These are phyloP conservation scores for Myriangium duriaei DNA, from an alignment of 2,329 filamentous ascomycete genomes.

Conservation along the genomic window DNA sequence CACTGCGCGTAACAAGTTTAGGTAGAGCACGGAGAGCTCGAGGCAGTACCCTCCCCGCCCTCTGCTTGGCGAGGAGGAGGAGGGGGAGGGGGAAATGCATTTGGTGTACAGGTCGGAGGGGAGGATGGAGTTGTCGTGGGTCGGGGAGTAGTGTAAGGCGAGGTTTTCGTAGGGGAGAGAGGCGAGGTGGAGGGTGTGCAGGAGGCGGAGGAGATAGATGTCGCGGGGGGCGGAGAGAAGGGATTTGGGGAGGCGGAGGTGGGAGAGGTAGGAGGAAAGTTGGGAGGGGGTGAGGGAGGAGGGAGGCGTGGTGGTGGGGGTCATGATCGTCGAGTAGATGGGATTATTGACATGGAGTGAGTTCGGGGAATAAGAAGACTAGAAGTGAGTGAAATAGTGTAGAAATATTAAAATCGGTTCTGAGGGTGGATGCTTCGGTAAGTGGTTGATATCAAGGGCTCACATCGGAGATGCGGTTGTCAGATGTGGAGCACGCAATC, in stretches of 20 bases:
- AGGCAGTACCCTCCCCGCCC: constrained; percentile 48
- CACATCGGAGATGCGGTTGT: not conserved
- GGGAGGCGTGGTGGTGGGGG: not conserved
- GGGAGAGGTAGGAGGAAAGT: constrained; percentile 2
- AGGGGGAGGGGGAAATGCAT: constrained; percentile 25
- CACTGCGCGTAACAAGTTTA: constrained; percentile 37
- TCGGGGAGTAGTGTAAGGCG: constrained; percentile 40
- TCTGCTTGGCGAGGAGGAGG: constrained; percentile 26
- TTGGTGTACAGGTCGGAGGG: constrained; percentile 40
- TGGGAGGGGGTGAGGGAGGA: constrained; percentile 4
- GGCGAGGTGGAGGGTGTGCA: constrained; percentile 28
- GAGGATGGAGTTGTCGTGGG: constrained; percentile 37
- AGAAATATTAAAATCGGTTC: no score
- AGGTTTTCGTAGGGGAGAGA: constrained; percentile 46
- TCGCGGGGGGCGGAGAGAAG: constrained; percentile 1
- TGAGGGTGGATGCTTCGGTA: no score
- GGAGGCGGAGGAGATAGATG: not conserved
- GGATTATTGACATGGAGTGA: no score
- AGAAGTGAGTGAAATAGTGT: no score
- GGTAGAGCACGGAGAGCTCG: constrained; percentile 44
- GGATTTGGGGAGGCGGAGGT: constrained; percentile 6
- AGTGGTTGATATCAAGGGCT: no score
- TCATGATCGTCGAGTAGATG: not conserved
- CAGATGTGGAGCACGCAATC: not conserved
- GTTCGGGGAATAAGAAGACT: no score